Evolutionary conservation across 257 asterid species (phyloP).

Genomic region (Eucommia ulmoides): DNA sequence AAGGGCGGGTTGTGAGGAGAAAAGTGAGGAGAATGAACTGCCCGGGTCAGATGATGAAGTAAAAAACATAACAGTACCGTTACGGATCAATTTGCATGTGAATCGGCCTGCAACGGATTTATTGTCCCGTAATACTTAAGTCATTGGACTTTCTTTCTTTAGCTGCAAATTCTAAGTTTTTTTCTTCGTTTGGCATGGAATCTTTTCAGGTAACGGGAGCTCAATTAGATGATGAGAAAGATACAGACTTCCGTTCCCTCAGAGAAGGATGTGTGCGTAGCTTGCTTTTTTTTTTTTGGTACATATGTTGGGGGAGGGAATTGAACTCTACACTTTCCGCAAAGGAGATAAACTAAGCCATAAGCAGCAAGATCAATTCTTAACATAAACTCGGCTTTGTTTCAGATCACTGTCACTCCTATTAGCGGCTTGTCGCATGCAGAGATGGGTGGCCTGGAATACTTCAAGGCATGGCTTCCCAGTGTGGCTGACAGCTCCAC

Average conservation of each 20-base stretch:
- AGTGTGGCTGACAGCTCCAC: neutral
- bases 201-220: conserved; percentile 29
- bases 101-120: no score
- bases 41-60: no score
- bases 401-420: conserved; percentile 78
- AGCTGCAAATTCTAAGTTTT: no score
- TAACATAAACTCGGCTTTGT: conserved; percentile 1
- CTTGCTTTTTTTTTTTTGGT: neutral
- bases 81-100: no score
- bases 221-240: conserved; percentile 27
- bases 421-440: conserved; percentile 63
- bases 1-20: no score
- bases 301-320: no score
- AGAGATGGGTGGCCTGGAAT: conserved; percentile 37
- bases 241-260: conserved; percentile 54
- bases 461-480: conserved; percentile 51
- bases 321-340: no score
- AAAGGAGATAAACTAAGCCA: neutral
- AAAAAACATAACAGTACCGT: no score
- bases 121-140: no score
- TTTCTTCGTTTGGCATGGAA: conserved; percentile 1
- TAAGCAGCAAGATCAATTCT: no score
- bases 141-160: no score
- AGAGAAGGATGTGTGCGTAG: conserved; percentile 68
- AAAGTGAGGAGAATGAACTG: no score